Evolutionary conservation across 164 flowering plant species (phyloP).

Genomic region (Pachysandra terminalis): DNA sequence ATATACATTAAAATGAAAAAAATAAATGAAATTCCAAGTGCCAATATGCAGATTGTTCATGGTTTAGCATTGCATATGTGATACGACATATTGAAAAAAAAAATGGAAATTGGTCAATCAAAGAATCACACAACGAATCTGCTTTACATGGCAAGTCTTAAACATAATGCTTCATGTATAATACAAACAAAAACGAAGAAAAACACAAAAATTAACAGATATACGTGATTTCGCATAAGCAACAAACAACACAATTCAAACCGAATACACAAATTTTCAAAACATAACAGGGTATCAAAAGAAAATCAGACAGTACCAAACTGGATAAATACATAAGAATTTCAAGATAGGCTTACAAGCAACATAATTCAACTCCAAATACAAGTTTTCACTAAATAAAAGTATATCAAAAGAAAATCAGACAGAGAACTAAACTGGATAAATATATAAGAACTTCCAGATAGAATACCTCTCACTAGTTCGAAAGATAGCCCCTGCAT

Average conservation of each 20-base stretch:
- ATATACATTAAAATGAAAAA: too few species aligned
- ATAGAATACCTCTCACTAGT: constrained; percentile 84
- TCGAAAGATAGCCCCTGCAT: constrained; percentile 96
- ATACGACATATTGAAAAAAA: not conserved
- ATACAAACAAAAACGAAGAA: not conserved
- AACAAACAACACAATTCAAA: too few species aligned
- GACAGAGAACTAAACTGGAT: not conserved
- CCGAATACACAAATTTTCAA: too few species aligned
- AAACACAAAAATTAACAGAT: not conserved
- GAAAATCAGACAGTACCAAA: not conserved
- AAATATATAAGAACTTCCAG: not conserved
- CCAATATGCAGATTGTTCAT: not conserved
- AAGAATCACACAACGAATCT: not conserved
- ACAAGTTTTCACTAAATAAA: too few species aligned
- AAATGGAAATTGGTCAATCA: not conserved
- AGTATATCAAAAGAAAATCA: not conserved
- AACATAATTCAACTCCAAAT: too few species aligned
- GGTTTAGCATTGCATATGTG: too few species aligned
- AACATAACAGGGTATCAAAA: not conserved
- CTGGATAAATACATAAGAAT: not conserved
- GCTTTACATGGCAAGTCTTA: not conserved
- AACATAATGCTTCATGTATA: not conserved
- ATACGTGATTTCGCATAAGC: too few species aligned
- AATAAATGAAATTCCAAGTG: too few species aligned
- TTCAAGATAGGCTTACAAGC: not conserved